Conservation (phyloP, 257 asterid species). For the Handroanthus guayacan region DNA sequence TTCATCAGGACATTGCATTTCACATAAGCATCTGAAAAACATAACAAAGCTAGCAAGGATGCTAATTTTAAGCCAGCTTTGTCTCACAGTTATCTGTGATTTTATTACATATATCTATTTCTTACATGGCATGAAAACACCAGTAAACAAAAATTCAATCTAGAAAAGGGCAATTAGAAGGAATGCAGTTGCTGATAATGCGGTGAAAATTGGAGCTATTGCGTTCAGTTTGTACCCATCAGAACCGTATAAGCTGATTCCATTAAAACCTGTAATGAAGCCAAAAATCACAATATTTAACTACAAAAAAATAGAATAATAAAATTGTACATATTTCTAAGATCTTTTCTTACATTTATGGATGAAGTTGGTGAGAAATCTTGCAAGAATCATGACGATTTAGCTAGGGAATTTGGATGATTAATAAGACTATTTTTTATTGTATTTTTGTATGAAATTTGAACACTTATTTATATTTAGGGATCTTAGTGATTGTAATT, state of each 20-base stretch:
- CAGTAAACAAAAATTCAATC: neutral
- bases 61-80: neutral
- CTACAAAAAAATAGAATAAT: neutral
- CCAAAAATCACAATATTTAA: neutral
- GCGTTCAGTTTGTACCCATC: slow-evolving; percentile 31
- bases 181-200: slow-evolving; percentile 21
- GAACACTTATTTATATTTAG: too few species aligned
- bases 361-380: too few species aligned
- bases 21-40: neutral
- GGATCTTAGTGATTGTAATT: too few species aligned
- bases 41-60: neutral
- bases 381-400: too few species aligned
- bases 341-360: too few species aligned
- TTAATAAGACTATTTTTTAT: too few species aligned
- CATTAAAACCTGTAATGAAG: slow-evolving; percentile 48
- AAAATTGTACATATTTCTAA: neutral
- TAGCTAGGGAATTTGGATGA: too few species aligned
- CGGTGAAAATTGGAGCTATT: neutral
- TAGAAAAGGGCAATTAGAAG: slow-evolving; percentile 19
- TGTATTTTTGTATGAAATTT: too few species aligned
- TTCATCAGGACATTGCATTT: neutral
- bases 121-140: neutral
- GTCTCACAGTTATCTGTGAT: slow-evolving; percentile 17
- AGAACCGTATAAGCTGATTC: slow-evolving; percentile 38
- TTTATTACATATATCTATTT: slow-evolving; percentile 12